Evolutionary conservation across 805 yeast species (phyloP), one percentile per base, ranked within the genome.

Genomic region (Metschnikowia dekortorum): DNA sequence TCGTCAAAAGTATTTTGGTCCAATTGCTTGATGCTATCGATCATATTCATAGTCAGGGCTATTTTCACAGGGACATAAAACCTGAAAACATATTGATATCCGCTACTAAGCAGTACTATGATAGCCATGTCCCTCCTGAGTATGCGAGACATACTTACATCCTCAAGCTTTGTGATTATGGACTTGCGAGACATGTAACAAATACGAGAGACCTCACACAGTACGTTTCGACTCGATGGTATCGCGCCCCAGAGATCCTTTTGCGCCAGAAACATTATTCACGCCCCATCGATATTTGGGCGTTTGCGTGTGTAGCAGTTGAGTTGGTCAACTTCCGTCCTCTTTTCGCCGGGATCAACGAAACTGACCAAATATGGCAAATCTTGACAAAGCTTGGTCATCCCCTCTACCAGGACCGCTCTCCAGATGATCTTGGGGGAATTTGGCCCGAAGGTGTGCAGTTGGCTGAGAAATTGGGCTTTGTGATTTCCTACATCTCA

Each of bases 31-130:
- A 79, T 49, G 99, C 94, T 4, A 75, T 91, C 30, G 79, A 82
- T 50, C 97, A 92, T 65, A 89, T 92, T 49, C 99, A 89, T 61
- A 64, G 67, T 29, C 70, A 75, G 58, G 78, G 79, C 9, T 88
- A 76, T 61, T 84, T 84, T 61, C 98, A 92, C 65, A 79, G 99
- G 50, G 99, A 92, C 71, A 77, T 92, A 44, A 92, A 92, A 67
- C 98, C 99, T 0, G 97, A 92, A 61, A 92, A 92, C 66, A 85
- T 92, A 28, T 76, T 92, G 57, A 81, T 91, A 4, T 74, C 83
- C 35, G 81, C 84, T 22, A 68, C 85, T 6, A 66, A 69, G 37
- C 75, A 75, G 45, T 85, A 78, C 60, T 85, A 79, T 63, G 79
- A 80, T 2, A 60, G 56, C 8, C 59, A 64, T 26, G 63, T 79